Percentiles rank a stretch among this genome's conserved stretches.
Conservation (phyloP, 169 alveolate species). For the Eimeria brunetti region DNA sequence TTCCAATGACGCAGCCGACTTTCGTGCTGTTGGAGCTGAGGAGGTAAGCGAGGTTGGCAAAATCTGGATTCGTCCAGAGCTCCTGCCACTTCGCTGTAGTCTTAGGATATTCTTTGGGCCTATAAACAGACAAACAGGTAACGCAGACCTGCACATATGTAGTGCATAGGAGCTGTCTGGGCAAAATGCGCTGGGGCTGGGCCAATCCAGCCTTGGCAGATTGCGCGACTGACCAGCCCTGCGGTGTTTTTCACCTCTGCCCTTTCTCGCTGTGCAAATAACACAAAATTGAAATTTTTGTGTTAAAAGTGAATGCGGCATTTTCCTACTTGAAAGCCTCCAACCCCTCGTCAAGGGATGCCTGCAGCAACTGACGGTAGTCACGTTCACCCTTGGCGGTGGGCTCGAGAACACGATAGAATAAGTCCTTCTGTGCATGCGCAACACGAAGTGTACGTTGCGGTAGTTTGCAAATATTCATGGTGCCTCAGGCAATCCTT, state of each 20-base stretch:
- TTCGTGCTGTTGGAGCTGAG: not conserved
- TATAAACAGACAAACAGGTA: not conserved
- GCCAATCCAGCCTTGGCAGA: not conserved
- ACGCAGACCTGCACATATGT: not conserved
- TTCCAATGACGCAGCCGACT: constrained; percentile 8
- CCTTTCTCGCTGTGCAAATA: not conserved
- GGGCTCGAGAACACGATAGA: not conserved
- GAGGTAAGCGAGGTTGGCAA: not conserved
- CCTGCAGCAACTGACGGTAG: not conserved
- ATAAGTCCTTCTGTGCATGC: too few species aligned
- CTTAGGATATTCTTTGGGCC: not conserved
- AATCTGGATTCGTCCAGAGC: not conserved
- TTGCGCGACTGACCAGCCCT: not conserved
- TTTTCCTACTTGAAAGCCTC: not conserved
- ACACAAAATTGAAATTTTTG: not conserved
- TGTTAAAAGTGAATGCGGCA: not conserved
- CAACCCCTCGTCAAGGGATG: not conserved
- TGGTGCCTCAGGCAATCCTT: too few species aligned
- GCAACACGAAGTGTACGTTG: too few species aligned
- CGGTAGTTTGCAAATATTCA: too few species aligned
- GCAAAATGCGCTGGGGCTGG: not conserved
- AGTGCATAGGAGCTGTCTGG: not conserved
- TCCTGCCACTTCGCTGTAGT: not conserved
- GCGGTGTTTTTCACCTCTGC: not conserved
- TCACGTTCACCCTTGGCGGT: not conserved